Conservation (phyloP, 805 yeast species). For the Zygoascus biomembranicola region DNA sequence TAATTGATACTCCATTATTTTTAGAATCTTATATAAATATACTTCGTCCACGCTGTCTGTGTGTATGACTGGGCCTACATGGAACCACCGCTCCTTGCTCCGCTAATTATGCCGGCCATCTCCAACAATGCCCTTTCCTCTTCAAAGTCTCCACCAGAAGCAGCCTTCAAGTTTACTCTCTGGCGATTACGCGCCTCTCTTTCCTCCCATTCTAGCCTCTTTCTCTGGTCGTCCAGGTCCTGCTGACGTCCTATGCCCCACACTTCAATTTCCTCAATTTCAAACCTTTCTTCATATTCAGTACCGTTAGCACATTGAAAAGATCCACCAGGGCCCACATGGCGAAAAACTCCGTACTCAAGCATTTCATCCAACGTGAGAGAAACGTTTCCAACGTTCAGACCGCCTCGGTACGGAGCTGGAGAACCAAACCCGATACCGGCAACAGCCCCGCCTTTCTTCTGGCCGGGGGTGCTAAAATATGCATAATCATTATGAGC, state of each 20-base stretch:
- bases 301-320: conserved; percentile 28
- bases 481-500: conserved; percentile 41
- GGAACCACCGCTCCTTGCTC: conserved; percentile 41
- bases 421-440: conserved; percentile 71
- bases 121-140: conserved; percentile 84
- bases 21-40: too few relatives aligned
- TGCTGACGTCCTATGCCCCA: conserved; percentile 85
- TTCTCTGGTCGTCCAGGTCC: conserved; percentile 67
- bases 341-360: conserved; percentile 76
- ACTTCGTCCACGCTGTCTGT: too few relatives aligned
- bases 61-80: conserved; percentile 19
- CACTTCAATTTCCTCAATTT: conserved; percentile 71
- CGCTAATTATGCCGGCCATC: conserved; percentile 63
- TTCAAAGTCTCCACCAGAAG: conserved; percentile 41
- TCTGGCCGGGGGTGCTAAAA: conserved; percentile 40
- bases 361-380: conserved; percentile 67
- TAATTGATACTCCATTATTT: too few relatives aligned
- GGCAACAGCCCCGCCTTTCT: conserved; percentile 34
- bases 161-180: conserved; percentile 43
- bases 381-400: conserved; percentile 66
- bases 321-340: conserved; percentile 48
- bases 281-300: conserved; percentile 61
- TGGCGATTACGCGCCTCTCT: conserved; percentile 75
- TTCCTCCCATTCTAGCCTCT: conserved; percentile 87
- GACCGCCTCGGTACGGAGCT: conserved; percentile 42